Conservation (phyloP, 106 monocot genomes). For the Iris macrosiphon region DNA sequence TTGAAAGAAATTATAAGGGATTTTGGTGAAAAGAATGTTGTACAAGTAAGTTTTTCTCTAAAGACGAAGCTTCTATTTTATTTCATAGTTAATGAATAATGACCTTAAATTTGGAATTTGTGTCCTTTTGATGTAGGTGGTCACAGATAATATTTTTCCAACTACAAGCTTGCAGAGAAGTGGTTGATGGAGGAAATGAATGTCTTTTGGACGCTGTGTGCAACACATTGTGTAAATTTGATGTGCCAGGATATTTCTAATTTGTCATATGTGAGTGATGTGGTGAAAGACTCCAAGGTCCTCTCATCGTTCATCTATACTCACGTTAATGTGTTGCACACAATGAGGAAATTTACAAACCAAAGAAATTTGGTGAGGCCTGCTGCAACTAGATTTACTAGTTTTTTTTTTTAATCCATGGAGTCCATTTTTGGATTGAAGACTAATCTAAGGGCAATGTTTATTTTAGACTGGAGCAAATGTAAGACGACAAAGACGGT, state of each 20-base stretch:
- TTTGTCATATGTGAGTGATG: not conserved
- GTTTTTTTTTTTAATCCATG: not conserved
- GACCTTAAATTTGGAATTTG: not conserved
- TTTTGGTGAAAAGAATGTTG: not conserved
- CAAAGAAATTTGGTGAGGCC: slow-evolving; percentile 1
- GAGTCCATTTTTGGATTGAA: not conserved
- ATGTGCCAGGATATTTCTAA: not conserved
- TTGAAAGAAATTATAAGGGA: not conserved
- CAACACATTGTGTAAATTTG: not conserved
- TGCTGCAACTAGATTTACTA: not conserved
- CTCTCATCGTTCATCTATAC: not conserved
- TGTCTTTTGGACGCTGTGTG: not conserved
- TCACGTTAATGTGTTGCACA: not conserved
- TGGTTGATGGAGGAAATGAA: slow-evolving; percentile 1
- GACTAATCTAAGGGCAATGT: slow-evolving; percentile 1
- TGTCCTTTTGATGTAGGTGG: not conserved
- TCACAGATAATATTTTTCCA: not conserved
- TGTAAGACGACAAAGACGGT: too few relatives aligned
- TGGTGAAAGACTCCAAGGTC: not conserved
- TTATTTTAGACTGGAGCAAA: too few relatives aligned
- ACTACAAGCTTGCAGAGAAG: not conserved
- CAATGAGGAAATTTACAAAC: slow-evolving; percentile 3
- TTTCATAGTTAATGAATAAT: not conserved
- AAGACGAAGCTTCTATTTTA: not conserved
- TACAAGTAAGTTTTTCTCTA: not conserved